These are phyloP conservation scores for Selaginella tamariscina DNA, from an alignment of 75 land plant genomes.

Conservation along the genomic window DNA sequence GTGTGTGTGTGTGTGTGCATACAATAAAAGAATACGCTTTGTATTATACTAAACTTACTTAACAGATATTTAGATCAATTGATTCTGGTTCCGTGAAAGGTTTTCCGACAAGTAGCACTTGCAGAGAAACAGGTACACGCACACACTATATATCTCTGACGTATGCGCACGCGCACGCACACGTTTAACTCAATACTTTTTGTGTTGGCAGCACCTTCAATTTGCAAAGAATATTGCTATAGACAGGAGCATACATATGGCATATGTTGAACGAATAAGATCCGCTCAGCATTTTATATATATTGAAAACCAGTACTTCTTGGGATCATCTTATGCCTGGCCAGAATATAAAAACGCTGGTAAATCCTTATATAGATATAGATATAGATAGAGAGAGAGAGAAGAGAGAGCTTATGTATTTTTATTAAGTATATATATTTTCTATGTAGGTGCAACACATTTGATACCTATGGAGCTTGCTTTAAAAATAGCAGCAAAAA, in stretches of 20 bases:
- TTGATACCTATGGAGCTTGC: slow-evolving; percentile 61
- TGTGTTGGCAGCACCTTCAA: slow-evolving; percentile 39
- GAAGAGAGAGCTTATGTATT: too few relatives aligned
- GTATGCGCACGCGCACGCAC: too few relatives aligned
- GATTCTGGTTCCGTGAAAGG: slow-evolving; percentile 88
- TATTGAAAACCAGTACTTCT: slow-evolving; percentile 88
- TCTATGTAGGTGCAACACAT: slow-evolving; percentile 46
- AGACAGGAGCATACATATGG: slow-evolving; percentile 82
- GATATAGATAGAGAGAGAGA: too few relatives aligned
- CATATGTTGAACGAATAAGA: slow-evolving; percentile 69
- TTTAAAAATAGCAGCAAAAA: slow-evolving; percentile 46
- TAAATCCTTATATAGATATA: too few relatives aligned
- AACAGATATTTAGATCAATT: slow-evolving; percentile 78
- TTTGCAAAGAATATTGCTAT: slow-evolving; percentile 67
- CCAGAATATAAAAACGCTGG: slow-evolving; percentile 31
- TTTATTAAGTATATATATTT: too few relatives aligned
- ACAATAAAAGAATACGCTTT: background rate
- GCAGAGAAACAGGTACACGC: slow-evolving; percentile 39
- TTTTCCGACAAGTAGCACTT: slow-evolving; percentile 44
- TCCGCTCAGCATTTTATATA: slow-evolving; percentile 83
- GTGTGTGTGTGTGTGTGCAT: too few relatives aligned
- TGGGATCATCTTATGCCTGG: slow-evolving; percentile 88
- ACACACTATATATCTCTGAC: too few relatives aligned
- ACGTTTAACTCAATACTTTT: too few relatives aligned
- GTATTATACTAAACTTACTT: background rate